phyloP scores from a whole-genome alignment of 768 basidiomycete species.

The Mycena crocata region DNA sequence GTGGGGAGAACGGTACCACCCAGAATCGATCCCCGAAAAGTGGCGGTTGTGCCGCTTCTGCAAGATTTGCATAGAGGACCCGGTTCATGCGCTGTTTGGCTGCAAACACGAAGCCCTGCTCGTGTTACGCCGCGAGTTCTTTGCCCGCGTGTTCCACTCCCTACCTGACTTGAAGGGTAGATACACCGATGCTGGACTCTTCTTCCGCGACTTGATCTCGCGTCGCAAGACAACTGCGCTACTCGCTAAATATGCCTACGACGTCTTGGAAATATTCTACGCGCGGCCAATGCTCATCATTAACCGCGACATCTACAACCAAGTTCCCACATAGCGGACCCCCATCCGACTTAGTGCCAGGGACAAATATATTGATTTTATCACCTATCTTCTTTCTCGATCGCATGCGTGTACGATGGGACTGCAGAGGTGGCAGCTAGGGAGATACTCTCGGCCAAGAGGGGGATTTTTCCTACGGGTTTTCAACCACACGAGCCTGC shows the following conservation, averaged over 20 bases:
- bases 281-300: neutral
- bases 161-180: neutral
- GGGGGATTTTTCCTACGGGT: too few species aligned
- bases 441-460: too few species aligned
- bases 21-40: neutral
- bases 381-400: too few species aligned
- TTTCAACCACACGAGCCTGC: too few species aligned
- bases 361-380: too few species aligned
- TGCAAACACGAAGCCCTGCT: neutral
- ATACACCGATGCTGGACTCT: conserved; percentile 1
- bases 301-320: neutral
- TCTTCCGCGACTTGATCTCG: conserved; percentile 1
- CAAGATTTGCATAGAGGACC: conserved; percentile 1
- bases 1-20: neutral
- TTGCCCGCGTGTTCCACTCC: neutral
- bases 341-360: too few species aligned
- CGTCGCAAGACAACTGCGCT: neutral
- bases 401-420: too few species aligned
- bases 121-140: neutral
- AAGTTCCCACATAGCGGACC: too few species aligned
- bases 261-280: neutral
- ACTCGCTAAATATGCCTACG: neutral
- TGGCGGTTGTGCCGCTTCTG: neutral
- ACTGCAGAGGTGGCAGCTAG: too few species aligned
- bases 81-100: conserved; percentile 1